Conservation (phyloP, 208 protist genomes). For the Trypanosoma avium region DNA sequence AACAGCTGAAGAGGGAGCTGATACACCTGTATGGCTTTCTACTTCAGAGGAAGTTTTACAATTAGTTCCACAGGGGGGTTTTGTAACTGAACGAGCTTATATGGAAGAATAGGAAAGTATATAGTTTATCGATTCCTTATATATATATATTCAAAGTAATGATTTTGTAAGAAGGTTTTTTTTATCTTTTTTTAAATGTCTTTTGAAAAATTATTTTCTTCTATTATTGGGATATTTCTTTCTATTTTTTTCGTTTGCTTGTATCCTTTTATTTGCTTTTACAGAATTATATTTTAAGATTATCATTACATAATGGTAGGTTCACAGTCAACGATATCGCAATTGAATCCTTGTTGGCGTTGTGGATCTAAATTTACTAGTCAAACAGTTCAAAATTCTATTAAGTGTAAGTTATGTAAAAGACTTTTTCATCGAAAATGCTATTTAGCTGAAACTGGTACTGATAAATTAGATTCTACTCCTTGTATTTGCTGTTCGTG, state of each 20-base stretch:
- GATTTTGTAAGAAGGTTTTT: not conserved
- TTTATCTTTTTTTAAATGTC: constrained; percentile 3
- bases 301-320: not conserved
- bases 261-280: not conserved
- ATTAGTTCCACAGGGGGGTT: constrained; percentile 22
- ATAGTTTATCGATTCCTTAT: not conserved
- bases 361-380: constrained; percentile 11
- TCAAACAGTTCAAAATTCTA: constrained; percentile 4
- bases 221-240: constrained; percentile 1
- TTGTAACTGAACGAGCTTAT: constrained; percentile 16
- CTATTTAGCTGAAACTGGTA: constrained; percentile 51
- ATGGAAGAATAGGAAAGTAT: not conserved
- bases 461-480: not conserved
- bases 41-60: constrained; percentile 15
- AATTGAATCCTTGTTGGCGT: constrained; percentile 17
- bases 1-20: constrained; percentile 31
- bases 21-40: constrained; percentile 37
- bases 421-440: constrained; percentile 42
- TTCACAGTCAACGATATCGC: constrained; percentile 3
- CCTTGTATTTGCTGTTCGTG: constrained; percentile 57
- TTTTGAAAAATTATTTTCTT: not conserved
- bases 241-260: constrained; percentile 22
- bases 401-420: constrained; percentile 30
- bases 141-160: constrained; percentile 1
- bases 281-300: not conserved